phyloP scores from a whole-genome alignment of 495 filamentous ascomycete species.

The Pyronema omphalodes region DNA sequence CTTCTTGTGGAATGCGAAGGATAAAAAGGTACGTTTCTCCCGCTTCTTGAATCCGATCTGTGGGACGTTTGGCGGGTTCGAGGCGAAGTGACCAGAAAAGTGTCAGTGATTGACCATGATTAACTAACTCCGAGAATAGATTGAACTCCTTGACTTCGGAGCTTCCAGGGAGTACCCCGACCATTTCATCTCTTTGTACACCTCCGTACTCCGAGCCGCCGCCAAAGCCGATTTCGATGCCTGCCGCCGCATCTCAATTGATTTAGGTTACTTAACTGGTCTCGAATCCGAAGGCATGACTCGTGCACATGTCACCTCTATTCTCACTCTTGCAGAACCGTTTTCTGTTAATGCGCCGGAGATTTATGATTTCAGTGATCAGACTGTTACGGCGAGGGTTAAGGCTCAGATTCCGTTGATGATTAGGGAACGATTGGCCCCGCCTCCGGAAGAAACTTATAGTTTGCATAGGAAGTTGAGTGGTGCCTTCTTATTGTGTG shows the following conservation, averaged over 20 bases:
- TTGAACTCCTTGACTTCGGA: slow-evolving; percentile 92
- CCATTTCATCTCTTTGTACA: slow-evolving; percentile 60
- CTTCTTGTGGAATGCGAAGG: slow-evolving; percentile 68
- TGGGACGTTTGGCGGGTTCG: background rate
- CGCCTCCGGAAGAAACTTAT: slow-evolving; percentile 95
- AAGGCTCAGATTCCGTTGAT: slow-evolving; percentile 74
- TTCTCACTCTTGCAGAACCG: slow-evolving; percentile 80
- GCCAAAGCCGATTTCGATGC: slow-evolving; percentile 42
- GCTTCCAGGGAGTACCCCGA: slow-evolving; percentile 71
- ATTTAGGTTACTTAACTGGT: slow-evolving; percentile 84
- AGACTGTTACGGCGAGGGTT: slow-evolving; percentile 91
- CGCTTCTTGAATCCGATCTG: background rate
- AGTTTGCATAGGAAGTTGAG: slow-evolving; percentile 89
- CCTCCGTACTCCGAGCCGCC: slow-evolving; percentile 59
- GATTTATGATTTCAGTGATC: slow-evolving; percentile 76
- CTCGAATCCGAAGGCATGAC: slow-evolving; percentile 67
- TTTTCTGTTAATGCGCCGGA: slow-evolving; percentile 59
- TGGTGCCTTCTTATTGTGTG: slow-evolving; percentile 86
- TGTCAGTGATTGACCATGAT: too few species aligned
- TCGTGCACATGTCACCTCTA: slow-evolving; percentile 63
- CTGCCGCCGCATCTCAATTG: slow-evolving; percentile 50
- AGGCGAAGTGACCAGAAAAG: background rate
- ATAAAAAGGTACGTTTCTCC: slow-evolving; percentile 29
- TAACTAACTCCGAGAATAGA: slow-evolving; percentile 17
- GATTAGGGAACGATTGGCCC: slow-evolving; percentile 69